Evolutionary conservation across 192 early-diverging fungal species (phyloP), one percentile per base, ranked within the genome.

Genomic region (Dissophora ornata): DNA sequence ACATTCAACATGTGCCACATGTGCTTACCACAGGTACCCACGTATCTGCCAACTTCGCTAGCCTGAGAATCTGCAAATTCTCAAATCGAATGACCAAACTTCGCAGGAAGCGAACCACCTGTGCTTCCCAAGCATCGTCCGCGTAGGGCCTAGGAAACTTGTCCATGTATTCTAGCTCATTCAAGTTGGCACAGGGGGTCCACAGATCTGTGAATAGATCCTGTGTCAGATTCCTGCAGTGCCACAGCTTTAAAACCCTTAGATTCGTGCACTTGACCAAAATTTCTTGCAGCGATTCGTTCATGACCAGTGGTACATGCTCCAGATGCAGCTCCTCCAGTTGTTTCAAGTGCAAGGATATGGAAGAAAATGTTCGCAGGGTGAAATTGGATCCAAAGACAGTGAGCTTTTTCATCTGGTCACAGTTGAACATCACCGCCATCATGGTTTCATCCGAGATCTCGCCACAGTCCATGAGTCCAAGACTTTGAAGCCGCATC

Each of bases 391-490:
- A 61, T 2, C 73, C 73, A 41, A 60, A 67, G 51, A 77, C 62
- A 12, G 57, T 56, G 36, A 77, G 36, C 30, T 57, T 67, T 9
- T 21, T 30, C n/a, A 77, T 44, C 25, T 47, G 42, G 19, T 77
- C 59, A 33, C 73, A 77, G 29, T 77, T 77, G 40, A 77, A 77
- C 52, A 77, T 58, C 19, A 67, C 51, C 6, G 73, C 63, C 8
- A 77, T 59, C 73, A 77, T 77, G 6, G 73, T 57, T 53, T 77
- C 73, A 49, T 77, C 73, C 46, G 73, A 77, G 34, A 77, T 61
- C 40, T 77, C 73, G 26, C 45, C 45, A 34, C 73, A 77, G 16
- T 60, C 47, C 12, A 44, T 30, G 0, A 77, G 28, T 9, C 40
- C 54, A 3, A 77, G 34, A n/a, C 50, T 62, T 15, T 44, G 32